Conservation (phyloP, 176 grass and related monocot genomes). For the Cocos nucifera region DNA sequence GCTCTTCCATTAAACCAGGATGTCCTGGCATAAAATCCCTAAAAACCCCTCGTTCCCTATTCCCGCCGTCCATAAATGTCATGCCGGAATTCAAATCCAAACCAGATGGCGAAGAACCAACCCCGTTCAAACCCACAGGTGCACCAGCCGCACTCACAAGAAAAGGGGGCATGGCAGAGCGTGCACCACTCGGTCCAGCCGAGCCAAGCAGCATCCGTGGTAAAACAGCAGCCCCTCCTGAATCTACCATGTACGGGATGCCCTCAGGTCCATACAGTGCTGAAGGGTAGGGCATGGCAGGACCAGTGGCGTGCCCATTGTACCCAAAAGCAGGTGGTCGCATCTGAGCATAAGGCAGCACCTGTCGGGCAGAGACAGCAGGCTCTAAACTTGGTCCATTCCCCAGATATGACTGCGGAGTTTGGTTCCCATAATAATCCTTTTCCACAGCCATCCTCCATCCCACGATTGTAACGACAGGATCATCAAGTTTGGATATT, state of each 20-base stretch:
- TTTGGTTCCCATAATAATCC: neutral
- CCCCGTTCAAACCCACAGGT: neutral
- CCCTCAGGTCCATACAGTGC: neutral
- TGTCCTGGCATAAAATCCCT: slow-evolving; percentile 5
- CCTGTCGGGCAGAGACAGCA: neutral
- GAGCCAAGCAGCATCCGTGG: neutral
- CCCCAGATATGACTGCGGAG: neutral
- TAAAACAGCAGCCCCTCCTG: neutral
- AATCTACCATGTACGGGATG: slow-evolving; percentile 13
- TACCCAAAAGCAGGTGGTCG: neutral
- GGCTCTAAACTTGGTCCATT: slow-evolving; percentile 2
- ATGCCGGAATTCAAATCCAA: slow-evolving; percentile 8
- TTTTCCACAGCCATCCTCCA: neutral
- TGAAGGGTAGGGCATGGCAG: neutral
- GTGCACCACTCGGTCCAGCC: neutral
- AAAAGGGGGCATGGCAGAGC: neutral
- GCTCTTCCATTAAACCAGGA: neutral
- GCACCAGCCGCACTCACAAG: neutral
- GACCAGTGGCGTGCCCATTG: neutral
- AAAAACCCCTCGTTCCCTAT: neutral
- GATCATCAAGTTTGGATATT: neutral
- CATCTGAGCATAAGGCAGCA: neutral
- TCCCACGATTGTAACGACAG: slow-evolving; percentile 2
- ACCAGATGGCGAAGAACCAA: neutral
- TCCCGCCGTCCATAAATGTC: neutral